These are phyloP conservation scores for Vigna nakashimae DNA, from an alignment of 306 rosid genomes.

Conservation along the genomic window DNA sequence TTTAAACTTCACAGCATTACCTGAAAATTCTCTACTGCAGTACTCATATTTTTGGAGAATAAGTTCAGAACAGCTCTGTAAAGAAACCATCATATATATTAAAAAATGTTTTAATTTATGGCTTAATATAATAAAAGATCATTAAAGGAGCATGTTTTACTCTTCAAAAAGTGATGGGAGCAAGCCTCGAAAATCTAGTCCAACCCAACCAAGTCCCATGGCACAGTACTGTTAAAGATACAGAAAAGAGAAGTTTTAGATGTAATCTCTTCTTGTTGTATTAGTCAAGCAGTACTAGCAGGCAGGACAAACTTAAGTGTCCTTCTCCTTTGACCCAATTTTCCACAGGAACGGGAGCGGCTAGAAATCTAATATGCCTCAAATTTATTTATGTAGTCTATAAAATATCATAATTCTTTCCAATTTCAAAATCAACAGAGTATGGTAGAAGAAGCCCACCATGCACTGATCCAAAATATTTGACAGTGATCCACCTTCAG, in stretches of 20 bases:
- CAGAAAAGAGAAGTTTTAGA: conserved; percentile 42
- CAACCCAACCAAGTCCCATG: conserved; percentile 99
- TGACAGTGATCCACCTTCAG: conserved; percentile 92
- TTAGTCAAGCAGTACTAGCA: conserved; percentile 34
- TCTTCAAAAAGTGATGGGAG: conserved; percentile 98
- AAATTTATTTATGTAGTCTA: conserved; percentile 20
- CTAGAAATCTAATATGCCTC: conserved; percentile 20
- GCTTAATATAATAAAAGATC: conserved; percentile 32
- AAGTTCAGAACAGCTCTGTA: conserved; percentile 91
- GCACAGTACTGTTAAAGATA: conserved; percentile 84
- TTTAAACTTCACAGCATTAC: conserved; percentile 52
- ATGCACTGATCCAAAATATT: conserved; percentile 97
- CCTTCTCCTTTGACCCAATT: neutral
- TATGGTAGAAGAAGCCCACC: conserved; percentile 62
- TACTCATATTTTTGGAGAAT: conserved; percentile 88
- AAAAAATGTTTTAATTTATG: conserved; percentile 19
- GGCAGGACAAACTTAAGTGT: conserved; percentile 20
- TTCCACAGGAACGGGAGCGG: neutral
- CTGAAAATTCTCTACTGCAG: conserved; percentile 97
- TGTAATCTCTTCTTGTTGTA: conserved; percentile 37
- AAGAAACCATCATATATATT: conserved; percentile 46
- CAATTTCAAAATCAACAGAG: conserved; percentile 35
- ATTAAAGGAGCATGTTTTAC: conserved; percentile 51
- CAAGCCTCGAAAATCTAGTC: conserved; percentile 94
- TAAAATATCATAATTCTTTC: conserved; percentile 18